Base-by-base conservation (phyloP, 768 basidiomycete species). In the Lactifluus subvellereus region DNA sequence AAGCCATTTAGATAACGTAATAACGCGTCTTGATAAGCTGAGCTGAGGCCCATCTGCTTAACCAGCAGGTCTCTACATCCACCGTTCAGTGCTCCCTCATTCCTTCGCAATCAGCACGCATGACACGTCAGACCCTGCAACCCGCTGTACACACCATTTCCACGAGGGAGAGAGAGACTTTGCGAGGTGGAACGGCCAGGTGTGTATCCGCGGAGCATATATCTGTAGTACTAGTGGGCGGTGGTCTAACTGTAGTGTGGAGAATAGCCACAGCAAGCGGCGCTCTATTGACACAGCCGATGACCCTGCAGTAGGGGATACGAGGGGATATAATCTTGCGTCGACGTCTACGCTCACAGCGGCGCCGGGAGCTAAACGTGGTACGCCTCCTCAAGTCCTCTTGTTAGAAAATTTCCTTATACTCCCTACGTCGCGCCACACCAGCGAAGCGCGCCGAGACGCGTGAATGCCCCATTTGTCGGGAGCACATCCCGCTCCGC, bases 361-460 rank as follows among this genome's bases (percentile, higher is more conserved):
- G 4, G 27, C 22, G n/a, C 14, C 53, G 13, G 37, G 16, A n/a
- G 35, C 40, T 8, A 64, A 64, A 51, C 63, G 63, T 38, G 58
- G 63, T 65, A 43, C 10, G 55, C 43, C 51, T 20, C 30, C 5
- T n/a, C 3, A 27, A n/a, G 6, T 38, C 50, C 33, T 45, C 37
- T 8, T 27, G 3, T 18, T 52, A 10, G 14, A 6, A 43, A 18
- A 6, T 8, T 22, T 16, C 13, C 42, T 22, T 4, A 38, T 11
- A 13, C 32, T 14, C 1, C 32, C 4, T 38, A 6, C 37, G 27
- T 33, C 32, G 20, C 8, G 16, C n/a, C 45, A 37, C 4, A 14
- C 38, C 61, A 89, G 88, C 79, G 4, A 88, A 84, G 71, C 83
- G 86, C 49, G 89, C 86, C 18, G 89, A 91, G 70, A 92, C 88